Base-by-base conservation (phyloP, 768 basidiomycete species). In the Suillus americanus region DNA sequence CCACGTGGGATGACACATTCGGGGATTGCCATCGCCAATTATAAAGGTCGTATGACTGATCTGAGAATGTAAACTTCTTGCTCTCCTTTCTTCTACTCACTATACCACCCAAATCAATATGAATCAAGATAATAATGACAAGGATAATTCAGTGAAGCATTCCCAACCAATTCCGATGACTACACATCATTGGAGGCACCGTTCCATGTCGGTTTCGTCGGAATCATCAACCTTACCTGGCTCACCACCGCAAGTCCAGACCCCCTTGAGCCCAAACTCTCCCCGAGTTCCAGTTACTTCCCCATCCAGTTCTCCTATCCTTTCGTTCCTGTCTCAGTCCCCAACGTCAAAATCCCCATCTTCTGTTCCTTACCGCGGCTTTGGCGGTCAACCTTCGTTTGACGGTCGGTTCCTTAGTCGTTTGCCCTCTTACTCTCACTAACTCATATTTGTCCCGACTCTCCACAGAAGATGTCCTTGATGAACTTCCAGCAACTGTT, bases 101-200 rank as follows among this genome's bases (percentile, higher is more conserved):
- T 64, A 30, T 63, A 62, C 65, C 55, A 43, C 25, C 63, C 56
- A 41, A 3, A 53, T 8, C 16, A 64, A 20, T 35, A 76, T 77
- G 75, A 63, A 54, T 35, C 41, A 48, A 45, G 62, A 65, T 64
- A 63, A 28, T 48, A 51, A 20, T 53, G 35, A 61, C 30, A 63
- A 56, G 55, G 65, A 76, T 57, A 75, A 75, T 67, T 72, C 67
- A 68, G 65, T 75, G n/a, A 83, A 80, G 45, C 89, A 79, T 74
- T 86, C 89, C 25, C 82, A 83, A 51, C 90, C 90, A 59, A 92
- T 92, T 71, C 81, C 88, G 62, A 86, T 89, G 70, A 73, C 77
- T 38, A 73, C 79, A 50, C 72, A 74, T 8, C 78, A 82, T 38
- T 71, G 77, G 54, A 82, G 89, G 41, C 73, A 78, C 14, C 89